A percentile compares a stretch with the other conserved stretches of the same genome.
phyloP scores from a whole-genome alignment of 768 basidiomycete genomes.

The Leccinum aurantiacum region DNA sequence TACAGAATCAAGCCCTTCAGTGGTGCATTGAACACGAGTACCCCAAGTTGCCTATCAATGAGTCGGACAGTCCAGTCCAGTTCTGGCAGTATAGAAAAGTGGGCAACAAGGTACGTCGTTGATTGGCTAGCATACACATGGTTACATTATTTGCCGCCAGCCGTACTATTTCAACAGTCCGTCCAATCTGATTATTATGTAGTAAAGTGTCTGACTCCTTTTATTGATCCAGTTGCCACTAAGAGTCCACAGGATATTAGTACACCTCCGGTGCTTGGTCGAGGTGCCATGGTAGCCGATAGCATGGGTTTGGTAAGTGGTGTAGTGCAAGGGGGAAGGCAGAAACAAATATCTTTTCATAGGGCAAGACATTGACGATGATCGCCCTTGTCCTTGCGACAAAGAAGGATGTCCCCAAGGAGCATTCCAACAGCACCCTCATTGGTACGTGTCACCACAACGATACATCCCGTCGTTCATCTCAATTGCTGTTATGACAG shows the following conservation, averaged over 20 bases:
- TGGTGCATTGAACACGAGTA: slow-evolving; percentile 87
- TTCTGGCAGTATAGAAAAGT: slow-evolving; percentile 79
- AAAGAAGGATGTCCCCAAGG: slow-evolving; percentile 55
- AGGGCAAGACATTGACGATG: slow-evolving; percentile 93
- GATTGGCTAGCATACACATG: background rate
- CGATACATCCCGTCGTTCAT: background rate
- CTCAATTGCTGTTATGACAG: slow-evolving; percentile 37
- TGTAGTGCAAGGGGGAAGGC: background rate
- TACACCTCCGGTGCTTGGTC: slow-evolving; percentile 59
- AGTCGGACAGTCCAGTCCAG: slow-evolving; percentile 75
- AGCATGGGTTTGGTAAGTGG: slow-evolving; percentile 71
- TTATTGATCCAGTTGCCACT: slow-evolving; percentile 62
- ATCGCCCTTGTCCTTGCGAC: slow-evolving; percentile 79
- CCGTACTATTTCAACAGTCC: slow-evolving; percentile 68
- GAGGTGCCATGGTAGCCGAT: slow-evolving; percentile 88
- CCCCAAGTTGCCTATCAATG: slow-evolving; percentile 66
- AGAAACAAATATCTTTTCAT: slow-evolving; percentile 6
- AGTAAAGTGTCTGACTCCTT: background rate
- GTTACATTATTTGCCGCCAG: slow-evolving; percentile 27
- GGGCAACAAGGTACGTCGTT: slow-evolving; percentile 49
- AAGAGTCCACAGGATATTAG: slow-evolving; percentile 67
- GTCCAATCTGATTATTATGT: slow-evolving; percentile 20
- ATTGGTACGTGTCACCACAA: slow-evolving; percentile 52
- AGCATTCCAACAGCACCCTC: slow-evolving; percentile 68
- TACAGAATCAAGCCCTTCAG: slow-evolving; percentile 75